Evolutionary conservation across 306 rosid species (phyloP).

Genomic region (Begonia loranthoides): DNA sequence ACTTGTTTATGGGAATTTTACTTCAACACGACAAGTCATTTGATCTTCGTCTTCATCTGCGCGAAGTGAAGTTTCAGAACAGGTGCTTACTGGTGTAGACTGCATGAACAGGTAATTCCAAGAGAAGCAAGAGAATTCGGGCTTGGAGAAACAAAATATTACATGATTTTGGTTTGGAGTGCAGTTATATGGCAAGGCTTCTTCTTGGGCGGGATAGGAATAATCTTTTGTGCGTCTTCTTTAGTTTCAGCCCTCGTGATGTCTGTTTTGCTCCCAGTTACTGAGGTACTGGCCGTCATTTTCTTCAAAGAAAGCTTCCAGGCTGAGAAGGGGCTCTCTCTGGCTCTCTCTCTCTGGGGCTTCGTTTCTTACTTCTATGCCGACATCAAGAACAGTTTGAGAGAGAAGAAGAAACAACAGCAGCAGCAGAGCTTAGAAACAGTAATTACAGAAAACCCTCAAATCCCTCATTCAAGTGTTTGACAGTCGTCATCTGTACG

Average conservation of each 20-base stretch:
- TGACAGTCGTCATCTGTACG: too few relatives aligned
- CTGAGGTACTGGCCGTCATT: slow-evolving; percentile 31
- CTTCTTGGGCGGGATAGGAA: slow-evolving; percentile 40
- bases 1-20: too few relatives aligned
- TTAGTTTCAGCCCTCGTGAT: slow-evolving; percentile 29
- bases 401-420: slow-evolving; percentile 13
- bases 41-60: too few relatives aligned
- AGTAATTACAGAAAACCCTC: slow-evolving; percentile 2
- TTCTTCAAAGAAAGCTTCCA: slow-evolving; percentile 31
- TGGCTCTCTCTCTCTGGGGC: slow-evolving; percentile 38
- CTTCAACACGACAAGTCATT: too few relatives aligned
- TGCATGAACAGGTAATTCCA: neutral
- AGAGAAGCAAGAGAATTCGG: neutral
- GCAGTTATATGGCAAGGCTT: slow-evolving; percentile 41
- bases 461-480: too few relatives aligned
- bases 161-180: slow-evolving; percentile 19
- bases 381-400: slow-evolving; percentile 24
- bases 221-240: slow-evolving; percentile 41
- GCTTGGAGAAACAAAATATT: slow-evolving; percentile 17
- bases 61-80: too few relatives aligned
- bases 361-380: slow-evolving; percentile 54
- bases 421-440: neutral
- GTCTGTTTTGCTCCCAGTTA: slow-evolving; percentile 25
- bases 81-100: too few relatives aligned
- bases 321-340: slow-evolving; percentile 36